Base-by-base conservation (phyloP, 306 rosid genomes). In the Medicago arabica region DNA sequence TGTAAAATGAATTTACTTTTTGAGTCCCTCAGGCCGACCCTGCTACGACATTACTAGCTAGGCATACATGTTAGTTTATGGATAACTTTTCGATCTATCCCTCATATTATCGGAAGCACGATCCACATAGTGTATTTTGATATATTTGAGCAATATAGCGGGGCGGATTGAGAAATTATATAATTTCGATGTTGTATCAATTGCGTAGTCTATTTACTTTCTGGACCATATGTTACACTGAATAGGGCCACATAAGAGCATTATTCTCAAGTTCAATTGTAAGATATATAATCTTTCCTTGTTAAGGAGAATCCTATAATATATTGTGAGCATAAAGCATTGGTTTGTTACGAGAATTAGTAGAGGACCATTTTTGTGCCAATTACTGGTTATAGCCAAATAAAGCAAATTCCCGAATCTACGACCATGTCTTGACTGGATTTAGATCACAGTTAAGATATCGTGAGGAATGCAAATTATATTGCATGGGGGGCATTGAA, bases 331-430 rank as follows among this genome's bases (percentile, higher is more conserved):
- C 53, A 66, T 53, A 61, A 71, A 63, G 64, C 39, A 63, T 39
- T 40, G 31, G 66, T 51, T 72, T 72, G 28, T 61, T 71, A 18
- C 36, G 9, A 31, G 55, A 46, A 46, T 13, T 13, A 78, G 46
- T 49, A 69, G 41, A 78, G 76, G 76, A 69, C 82, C 82, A 78
- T 71, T 71, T 70, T 62, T 49, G 43, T 39, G 5, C 67, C 57
- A 70, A 39, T 54, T 64, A 23, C 67, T 23, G 2, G 17, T 25
- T 79, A 71, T 79, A 71, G 21, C 44, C 44, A 78, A 69, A 34
- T 8, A 53, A 64, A 72, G 78, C 51, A 65, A 54, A 72, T 72
- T 64, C 69, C 11, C 40, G 19, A 71, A 0, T 67, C 47, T 39
- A 65, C 7, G 13, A 75, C 66, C 65, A 5, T 38, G 2, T 75